Evolutionary conservation across 176 grass and related monocot species (phyloP).

Genomic region (Poa annua): DNA sequence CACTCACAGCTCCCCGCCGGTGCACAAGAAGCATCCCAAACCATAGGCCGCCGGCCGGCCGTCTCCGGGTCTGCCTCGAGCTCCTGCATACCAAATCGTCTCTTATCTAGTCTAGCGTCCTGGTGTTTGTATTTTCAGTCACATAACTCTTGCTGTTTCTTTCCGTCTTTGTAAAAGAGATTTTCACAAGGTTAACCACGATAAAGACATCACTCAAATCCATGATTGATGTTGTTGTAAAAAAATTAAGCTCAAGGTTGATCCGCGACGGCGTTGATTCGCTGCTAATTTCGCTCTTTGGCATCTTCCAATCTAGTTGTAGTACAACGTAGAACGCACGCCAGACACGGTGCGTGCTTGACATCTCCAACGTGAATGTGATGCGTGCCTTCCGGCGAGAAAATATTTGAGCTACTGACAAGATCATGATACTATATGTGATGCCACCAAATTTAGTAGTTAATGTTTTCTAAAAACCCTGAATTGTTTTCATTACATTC

Average conservation of each 20-base stretch:
- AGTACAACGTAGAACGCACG: neutral
- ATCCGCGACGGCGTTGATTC: neutral
- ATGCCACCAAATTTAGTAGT: too few relatives aligned
- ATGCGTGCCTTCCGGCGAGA: neutral
- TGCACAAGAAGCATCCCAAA: conserved; percentile 27
- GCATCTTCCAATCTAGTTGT: neutral
- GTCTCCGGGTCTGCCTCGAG: neutral
- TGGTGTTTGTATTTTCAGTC: neutral
- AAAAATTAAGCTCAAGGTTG: neutral
- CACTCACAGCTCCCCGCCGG: conserved; percentile 27
- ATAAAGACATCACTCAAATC: neutral
- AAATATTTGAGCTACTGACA: neutral
- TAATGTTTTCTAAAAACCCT: neutral
- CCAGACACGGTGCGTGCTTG: neutral
- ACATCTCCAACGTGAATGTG: neutral
- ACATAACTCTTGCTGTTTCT: neutral
- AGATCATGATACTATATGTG: too few relatives aligned
- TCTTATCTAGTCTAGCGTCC: neutral
- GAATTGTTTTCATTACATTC: neutral
- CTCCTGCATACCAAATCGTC: neutral
- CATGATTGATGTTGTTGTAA: neutral
- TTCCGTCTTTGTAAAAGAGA: neutral
- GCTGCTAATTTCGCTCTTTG: neutral
- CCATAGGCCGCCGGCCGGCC: conserved; percentile 20
- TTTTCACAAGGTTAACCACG: neutral